Percentiles rank a stretch among this genome's conserved stretches.
Evolutionary conservation across 257 asterid species (phyloP).

Genomic region (Solanum pennellii): DNA sequence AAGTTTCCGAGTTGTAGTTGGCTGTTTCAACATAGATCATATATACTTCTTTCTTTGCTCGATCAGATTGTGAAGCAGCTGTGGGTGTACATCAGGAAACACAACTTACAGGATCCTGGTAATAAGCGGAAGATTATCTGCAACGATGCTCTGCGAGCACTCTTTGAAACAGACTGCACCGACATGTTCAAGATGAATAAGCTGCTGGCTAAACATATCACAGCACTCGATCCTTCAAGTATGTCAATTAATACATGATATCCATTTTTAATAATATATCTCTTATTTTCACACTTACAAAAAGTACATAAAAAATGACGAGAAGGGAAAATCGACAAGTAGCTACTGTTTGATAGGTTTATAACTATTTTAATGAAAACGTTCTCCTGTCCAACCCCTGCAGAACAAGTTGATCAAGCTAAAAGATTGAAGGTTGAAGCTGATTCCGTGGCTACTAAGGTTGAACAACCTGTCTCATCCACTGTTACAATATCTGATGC

Average conservation of each 20-base stretch:
- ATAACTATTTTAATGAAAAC: neutral
- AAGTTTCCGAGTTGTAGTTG: neutral
- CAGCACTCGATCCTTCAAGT: slow-evolving; percentile 54
- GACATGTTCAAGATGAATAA: slow-evolving; percentile 95
- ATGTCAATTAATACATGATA: slow-evolving; percentile 4
- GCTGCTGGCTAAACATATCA: slow-evolving; percentile 73
- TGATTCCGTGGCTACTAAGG: slow-evolving; percentile 11
- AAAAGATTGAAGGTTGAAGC: slow-evolving; percentile 41
- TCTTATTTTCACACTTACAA: neutral
- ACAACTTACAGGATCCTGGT: slow-evolving; percentile 74
- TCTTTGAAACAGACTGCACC: slow-evolving; percentile 64
- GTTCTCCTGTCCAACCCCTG: neutral
- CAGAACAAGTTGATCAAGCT: slow-evolving; percentile 44
- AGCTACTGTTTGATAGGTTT: neutral
- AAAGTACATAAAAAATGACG: neutral
- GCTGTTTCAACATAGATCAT: neutral
- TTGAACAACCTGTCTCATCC: slow-evolving; percentile 9
- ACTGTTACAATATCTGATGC: slow-evolving; percentile 45
- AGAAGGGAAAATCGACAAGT: neutral
- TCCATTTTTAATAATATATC: neutral
- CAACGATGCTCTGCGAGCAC: slow-evolving; percentile 54
- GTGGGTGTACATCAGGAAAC: slow-evolving; percentile 69
- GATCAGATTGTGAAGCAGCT: slow-evolving; percentile 58
- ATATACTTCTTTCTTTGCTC: neutral
- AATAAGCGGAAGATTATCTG: slow-evolving; percentile 71